Base-by-base conservation (phyloP, 352 stramenopile genomes). In the Saprolegnia parasitica region DNA sequence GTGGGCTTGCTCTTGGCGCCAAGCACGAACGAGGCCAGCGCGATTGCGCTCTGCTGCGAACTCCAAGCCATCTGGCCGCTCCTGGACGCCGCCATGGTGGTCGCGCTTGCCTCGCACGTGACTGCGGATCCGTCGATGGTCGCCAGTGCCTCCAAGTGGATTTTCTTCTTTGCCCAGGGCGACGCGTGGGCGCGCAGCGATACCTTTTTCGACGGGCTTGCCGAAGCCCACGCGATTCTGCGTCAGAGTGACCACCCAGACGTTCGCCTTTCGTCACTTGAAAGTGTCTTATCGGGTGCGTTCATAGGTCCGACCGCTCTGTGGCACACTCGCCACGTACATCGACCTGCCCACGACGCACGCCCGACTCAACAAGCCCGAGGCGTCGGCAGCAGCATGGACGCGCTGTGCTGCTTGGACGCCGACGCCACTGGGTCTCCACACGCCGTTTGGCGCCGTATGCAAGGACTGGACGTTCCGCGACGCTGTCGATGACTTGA, bases 401-500 rank as follows among this genome's bases (percentile, higher is more conserved):
- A 67, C 26, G 3, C 11, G 21, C 10, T 67, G 26, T 3, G 21
- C 11, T 13, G 3, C 37, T 21, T 67, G 58, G 58, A 67, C 58
- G 23, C 40, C 40, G 21, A 67, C 21, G 9, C 58, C 58, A 9
- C 29, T 67, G 21, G 58, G 58, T 16, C 29, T 56, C 21, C 46
- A 56, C 35, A 57, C 23, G 11, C 58, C 58, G 24, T 67, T 67
- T 56, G 58, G 46, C 0, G 6, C 21, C 3, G 4, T 67, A 11
- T 13, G n/a, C 10, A 21, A 23, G 32, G 32, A 67, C 24, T 61
- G 54, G 29, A 13, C 58, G 16, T 55, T 67, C 0, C 13, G 16
- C 18, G 58, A 67, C 21, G 29, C 16, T 8, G 18, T 56, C 10
- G 58, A 67, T 55, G 46, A n/a, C 21, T 67, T 21, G 58, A 32